Evolutionary conservation across 2,329 filamentous ascomycete genomes (phyloP).

Genomic region (Talaromyces rugulosus): DNA sequence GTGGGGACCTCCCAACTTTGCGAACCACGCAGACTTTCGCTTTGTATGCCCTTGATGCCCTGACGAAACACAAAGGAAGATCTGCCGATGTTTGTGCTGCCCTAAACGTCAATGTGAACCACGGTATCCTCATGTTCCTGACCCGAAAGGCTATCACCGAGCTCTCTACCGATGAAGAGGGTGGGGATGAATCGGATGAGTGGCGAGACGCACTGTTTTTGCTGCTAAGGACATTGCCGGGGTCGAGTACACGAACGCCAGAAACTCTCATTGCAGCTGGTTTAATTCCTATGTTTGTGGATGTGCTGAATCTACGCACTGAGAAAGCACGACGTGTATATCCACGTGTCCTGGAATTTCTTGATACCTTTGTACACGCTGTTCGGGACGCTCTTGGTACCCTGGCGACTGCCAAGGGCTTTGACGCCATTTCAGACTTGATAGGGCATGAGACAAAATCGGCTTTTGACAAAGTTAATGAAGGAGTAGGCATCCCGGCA

Average conservation of each 20-base stretch:
- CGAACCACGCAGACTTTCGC: conserved; percentile 77
- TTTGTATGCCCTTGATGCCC: conserved; percentile 75
- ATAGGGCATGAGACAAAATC: conserved; percentile 73
- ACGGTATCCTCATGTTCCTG: conserved; percentile 89
- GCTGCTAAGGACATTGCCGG: conserved; percentile 76
- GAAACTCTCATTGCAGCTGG: conserved; percentile 84
- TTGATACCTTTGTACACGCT: conserved; percentile 82
- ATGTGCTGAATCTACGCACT: conserved; percentile 80
- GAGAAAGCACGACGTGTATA: conserved; percentile 77
- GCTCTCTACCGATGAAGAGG: conserved; percentile 60
- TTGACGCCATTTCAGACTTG: conserved; percentile 86
- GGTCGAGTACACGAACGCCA: conserved; percentile 66
- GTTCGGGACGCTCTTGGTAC: conserved; percentile 80
- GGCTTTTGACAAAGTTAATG: conserved; percentile 62
- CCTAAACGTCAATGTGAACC: conserved; percentile 93
- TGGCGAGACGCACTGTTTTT: conserved; percentile 89
- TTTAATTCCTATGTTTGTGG: conserved; percentile 82
- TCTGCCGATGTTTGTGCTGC: conserved; percentile 79
- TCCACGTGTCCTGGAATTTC: conserved; percentile 76
- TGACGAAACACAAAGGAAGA: conserved; percentile 73
- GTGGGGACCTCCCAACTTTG: conserved; percentile 64
- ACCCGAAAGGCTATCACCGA: conserved; percentile 85
- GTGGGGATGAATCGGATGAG: conserved; percentile 66
- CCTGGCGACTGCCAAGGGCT: conserved; percentile 74
- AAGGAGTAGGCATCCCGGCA: conserved; percentile 66